phyloP scores from a whole-genome alignment of 2,329 filamentous ascomycete genomes.

The Fusarium verticillioides region DNA sequence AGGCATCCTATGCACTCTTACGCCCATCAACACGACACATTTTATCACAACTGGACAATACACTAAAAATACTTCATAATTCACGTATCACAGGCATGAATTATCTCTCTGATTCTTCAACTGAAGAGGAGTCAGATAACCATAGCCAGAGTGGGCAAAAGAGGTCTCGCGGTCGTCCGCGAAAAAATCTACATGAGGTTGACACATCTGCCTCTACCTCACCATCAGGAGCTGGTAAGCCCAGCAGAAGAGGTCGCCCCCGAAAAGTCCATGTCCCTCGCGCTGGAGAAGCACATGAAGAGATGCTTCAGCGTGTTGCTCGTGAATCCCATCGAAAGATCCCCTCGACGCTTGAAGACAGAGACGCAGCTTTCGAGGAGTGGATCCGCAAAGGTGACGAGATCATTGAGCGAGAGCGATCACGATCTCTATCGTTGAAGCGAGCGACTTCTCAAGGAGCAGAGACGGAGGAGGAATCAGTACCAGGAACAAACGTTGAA shows the following conservation, averaged over 20 bases:
- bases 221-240: constrained; percentile 8
- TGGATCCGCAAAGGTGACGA: constrained; percentile 50
- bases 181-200: constrained; percentile 16
- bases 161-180: constrained; percentile 45
- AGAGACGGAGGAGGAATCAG: constrained; percentile 29
- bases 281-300: constrained; percentile 58
- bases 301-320: constrained; percentile 61
- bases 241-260: constrained; percentile 52
- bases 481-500: constrained; percentile 33
- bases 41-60: constrained; percentile 73
- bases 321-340: constrained; percentile 51
- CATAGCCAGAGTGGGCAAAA: constrained; percentile 40
- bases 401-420: constrained; percentile 29
- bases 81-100: constrained; percentile 63
- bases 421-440: constrained; percentile 22
- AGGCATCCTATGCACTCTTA: constrained; percentile 71
- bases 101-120: constrained; percentile 53
- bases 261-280: constrained; percentile 53
- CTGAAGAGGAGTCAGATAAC: constrained; percentile 51
- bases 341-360: constrained; percentile 40
- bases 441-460: constrained; percentile 28
- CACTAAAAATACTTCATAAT: constrained; percentile 77
- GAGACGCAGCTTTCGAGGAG: constrained; percentile 49
- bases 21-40: constrained; percentile 77
- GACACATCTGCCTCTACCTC: constrained; percentile 20